Base-by-base conservation (phyloP, 2,329 filamentous ascomycete genomes). In the Knufia petricola region DNA sequence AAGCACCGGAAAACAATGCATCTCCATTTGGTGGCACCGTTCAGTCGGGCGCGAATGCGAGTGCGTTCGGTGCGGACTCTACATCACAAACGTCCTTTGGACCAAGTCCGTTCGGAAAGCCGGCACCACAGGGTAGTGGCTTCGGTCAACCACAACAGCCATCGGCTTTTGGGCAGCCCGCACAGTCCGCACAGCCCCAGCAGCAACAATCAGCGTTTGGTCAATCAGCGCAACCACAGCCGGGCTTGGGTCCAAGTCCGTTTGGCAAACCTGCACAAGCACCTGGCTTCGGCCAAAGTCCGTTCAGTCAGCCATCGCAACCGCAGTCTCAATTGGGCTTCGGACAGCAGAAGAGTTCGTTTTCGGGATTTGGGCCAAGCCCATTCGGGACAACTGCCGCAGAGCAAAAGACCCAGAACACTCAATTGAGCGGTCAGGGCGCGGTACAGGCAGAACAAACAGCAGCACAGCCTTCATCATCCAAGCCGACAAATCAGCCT, bases 121-220 rank as follows among this genome's bases (percentile, higher is more conserved):
- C n/a, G n/a, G n/a, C n/a, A n/a, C n/a, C n/a, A n/a, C n/a, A n/a
- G n/a, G n/a, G n/a, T n/a, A n/a, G n/a, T n/a, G n/a, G n/a, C n/a
- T 65, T 71, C 41, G 66, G 67, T 31, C 65, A 66, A 34, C 63
- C 63, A 10, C 44, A 52, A 32, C 55, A 57, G 50, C 47, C 42
- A 3, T 34, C 55, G 20, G 40, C 50, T 9, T 58, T 52, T 47
- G 51, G 44, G 38, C 51, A 56, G 30, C 43, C 8, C 63, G 70
- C 49, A 62, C 69, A 48, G 41, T 61, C 26, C 12, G 57, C 59
- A 49, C 17, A 46, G 12, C 62, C 65, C 44, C 60, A 21, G 13
- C 39, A 41, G 24, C n/a, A 41, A 41, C 39, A 19, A 4, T 31
- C 41, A 13, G 41, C 28, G 6, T 59, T 17, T 63, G 26, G 26